phyloP scores from a whole-genome alignment of 2,329 filamentous ascomycete species.

The Xylariales sp. region DNA sequence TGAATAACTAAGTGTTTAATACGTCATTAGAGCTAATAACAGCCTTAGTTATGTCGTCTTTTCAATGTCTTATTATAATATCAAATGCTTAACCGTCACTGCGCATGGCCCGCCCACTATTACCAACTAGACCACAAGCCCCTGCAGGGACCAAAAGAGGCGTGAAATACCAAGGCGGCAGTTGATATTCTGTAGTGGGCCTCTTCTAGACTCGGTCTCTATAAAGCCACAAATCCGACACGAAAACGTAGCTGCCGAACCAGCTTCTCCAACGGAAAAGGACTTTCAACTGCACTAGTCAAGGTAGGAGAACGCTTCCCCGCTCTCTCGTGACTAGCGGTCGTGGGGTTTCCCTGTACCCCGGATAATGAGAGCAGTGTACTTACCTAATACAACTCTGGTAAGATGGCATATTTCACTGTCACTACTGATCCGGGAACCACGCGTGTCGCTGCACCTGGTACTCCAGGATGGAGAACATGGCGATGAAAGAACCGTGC shows the following conservation, averaged over 20 bases:
- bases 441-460: background rate
- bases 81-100: too few species aligned
- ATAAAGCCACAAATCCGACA: background rate
- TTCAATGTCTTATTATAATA: too few species aligned
- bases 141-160: too few species aligned
- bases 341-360: conserved; percentile 11
- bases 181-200: too few species aligned
- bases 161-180: too few species aligned
- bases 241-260: conserved; percentile 5
- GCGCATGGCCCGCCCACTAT: too few species aligned
- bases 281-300: conserved; percentile 1
- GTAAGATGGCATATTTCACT: background rate
- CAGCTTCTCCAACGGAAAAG: conserved; percentile 19
- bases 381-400: background rate
- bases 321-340: background rate
- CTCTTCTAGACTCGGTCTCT: background rate
- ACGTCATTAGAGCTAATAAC: background rate
- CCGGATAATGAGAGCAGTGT: conserved; percentile 1
- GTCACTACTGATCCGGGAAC: background rate
- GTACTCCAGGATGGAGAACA: conserved; percentile 4
- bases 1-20: too few species aligned
- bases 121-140: too few species aligned
- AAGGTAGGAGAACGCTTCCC: background rate
- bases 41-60: too few species aligned
- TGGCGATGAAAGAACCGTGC: background rate